Conservation (phyloP, 139 green algal genomes). For the Ulvella scutata region DNA sequence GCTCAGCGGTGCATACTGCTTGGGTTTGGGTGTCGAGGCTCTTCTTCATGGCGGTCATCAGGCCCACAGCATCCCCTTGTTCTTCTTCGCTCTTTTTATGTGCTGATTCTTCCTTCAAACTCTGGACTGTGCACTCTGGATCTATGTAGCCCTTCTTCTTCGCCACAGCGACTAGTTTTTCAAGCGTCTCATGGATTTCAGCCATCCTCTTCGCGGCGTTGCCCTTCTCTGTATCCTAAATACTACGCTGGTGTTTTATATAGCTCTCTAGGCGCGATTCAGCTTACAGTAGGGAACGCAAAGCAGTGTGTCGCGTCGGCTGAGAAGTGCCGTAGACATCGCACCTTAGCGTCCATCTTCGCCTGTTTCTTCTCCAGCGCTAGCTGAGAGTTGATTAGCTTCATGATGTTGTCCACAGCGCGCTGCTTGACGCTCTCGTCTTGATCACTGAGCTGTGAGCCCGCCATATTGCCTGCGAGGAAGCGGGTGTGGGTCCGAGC, state of each 20-base stretch:
- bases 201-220: neutral
- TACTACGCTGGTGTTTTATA: no score
- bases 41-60: neutral
- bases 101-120: neutral
- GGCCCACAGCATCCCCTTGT: neutral
- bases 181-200: neutral
- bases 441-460: constrained; percentile 1
- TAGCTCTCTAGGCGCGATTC: neutral
- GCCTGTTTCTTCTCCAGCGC: neutral
- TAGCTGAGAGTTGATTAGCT: neutral
- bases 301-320: neutral
- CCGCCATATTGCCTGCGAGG: no score
- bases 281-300: neutral
- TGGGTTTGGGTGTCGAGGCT: neutral
- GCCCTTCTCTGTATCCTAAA: neutral
- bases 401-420: constrained; percentile 4
- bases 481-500: no score
- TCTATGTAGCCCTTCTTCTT: constrained; percentile 1
- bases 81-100: constrained; percentile 2
- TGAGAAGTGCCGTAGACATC: no score
- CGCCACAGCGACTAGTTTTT: neutral
- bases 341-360: constrained; percentile 2
- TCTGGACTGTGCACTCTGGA: neutral
- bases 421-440: neutral
- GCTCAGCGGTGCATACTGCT: no score